phyloP scores from a whole-genome alignment of 2,329 filamentous ascomycete species.

The Pleomassaria siparia region DNA sequence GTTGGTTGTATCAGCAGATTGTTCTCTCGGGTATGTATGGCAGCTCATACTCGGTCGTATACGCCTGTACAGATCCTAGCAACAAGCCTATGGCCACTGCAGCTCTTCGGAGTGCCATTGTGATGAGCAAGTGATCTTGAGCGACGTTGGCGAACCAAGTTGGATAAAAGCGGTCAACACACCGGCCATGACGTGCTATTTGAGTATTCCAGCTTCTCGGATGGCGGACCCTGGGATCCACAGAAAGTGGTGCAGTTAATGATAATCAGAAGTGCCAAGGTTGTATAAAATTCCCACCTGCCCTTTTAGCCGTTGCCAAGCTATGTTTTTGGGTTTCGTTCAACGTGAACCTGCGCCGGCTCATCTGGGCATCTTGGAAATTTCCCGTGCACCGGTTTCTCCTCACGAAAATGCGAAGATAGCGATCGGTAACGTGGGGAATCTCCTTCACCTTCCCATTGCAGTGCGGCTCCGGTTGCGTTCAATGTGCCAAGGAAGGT shows the following conservation, averaged over 20 bases:
- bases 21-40: neutral
- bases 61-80: slow-evolving; percentile 26
- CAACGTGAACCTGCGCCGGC: neutral
- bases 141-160: neutral
- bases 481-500: neutral
- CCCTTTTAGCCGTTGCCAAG: slow-evolving; percentile 10
- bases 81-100: slow-evolving; percentile 27
- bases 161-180: neutral
- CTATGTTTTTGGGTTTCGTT: neutral
- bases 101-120: slow-evolving; percentile 31
- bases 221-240: neutral
- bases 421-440: neutral
- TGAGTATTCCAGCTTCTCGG: slow-evolving; percentile 9
- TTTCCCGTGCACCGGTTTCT: neutral
- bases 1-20: neutral
- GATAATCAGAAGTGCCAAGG: slow-evolving; percentile 6
- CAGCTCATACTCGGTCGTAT: slow-evolving; percentile 28
- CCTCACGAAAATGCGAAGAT: neutral
- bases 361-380: slow-evolving; percentile 1
- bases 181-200: slow-evolving; percentile 10
- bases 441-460: neutral
- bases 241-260: neutral
- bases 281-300: slow-evolving; percentile 3
- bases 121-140: slow-evolving; percentile 9
- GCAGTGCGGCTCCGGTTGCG: neutral